A percentile compares a stretch with the other conserved stretches of the same genome.
Evolutionary conservation across 805 yeast genomes (phyloP).

Genomic region (Hanseniaspora pseudoguilliermondii): DNA sequence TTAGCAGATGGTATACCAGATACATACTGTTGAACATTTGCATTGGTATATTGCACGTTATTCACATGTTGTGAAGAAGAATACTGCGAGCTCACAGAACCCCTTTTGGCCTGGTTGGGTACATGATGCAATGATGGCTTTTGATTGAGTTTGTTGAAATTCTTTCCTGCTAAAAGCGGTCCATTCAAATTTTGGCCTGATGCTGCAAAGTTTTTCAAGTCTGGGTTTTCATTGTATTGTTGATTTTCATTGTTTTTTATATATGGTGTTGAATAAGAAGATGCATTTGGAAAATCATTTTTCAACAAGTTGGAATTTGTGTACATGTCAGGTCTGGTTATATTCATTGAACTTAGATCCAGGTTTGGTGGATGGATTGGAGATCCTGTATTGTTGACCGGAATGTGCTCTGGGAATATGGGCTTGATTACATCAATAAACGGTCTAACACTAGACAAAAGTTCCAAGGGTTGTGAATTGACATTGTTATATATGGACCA

Average conservation of each 20-base stretch:
- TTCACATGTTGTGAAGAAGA: neutral
- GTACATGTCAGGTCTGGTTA: constrained; percentile 13
- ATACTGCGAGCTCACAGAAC: neutral
- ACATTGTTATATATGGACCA: constrained; percentile 39
- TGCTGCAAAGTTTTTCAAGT: neutral
- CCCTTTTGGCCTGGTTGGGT: neutral
- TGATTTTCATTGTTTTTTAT: neutral
- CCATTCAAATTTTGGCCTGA: constrained; percentile 13
- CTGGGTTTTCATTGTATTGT: neutral
- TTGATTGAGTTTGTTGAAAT: neutral
- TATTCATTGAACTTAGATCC: constrained; percentile 5
- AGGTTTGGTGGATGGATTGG: constrained; percentile 21
- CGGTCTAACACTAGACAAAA: constrained; percentile 17
- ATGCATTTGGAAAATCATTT: neutral
- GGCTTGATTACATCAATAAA: constrained; percentile 18
- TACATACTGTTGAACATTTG: constrained; percentile 7
- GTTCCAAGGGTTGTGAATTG: constrained; percentile 24
- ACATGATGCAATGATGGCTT: neutral
- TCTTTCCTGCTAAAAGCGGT: constrained; percentile 1
- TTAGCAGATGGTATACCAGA: neutral
- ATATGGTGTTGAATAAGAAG: neutral
- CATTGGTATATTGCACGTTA: constrained; percentile 7
- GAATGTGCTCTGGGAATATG: constrained; percentile 14
- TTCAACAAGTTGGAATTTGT: neutral
- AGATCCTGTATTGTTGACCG: constrained; percentile 16